Evolutionary conservation across 169 alveolate species (phyloP).

Genomic region (Cryptosporidium felis): DNA sequence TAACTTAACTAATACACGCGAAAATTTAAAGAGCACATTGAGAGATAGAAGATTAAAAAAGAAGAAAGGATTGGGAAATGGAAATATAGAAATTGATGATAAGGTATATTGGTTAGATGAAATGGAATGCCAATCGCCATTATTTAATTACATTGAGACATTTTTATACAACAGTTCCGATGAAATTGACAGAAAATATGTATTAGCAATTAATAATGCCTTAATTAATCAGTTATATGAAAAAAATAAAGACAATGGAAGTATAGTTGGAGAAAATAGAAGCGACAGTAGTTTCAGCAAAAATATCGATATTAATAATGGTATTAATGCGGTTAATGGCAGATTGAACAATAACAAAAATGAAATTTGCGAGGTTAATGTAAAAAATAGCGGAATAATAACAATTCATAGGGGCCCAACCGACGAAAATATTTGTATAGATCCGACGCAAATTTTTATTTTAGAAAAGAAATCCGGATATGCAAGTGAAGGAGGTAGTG

Average conservation of each 20-base stretch:
- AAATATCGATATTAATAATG: background rate
- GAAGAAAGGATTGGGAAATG: conserved; percentile 1
- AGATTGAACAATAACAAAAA: background rate
- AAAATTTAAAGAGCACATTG: background rate
- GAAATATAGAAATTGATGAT: background rate
- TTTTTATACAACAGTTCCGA: conserved; percentile 10
- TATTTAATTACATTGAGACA: conserved; percentile 58
- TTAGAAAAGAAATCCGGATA: conserved; percentile 61
- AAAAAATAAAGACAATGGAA: too few species aligned
- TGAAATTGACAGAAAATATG: background rate
- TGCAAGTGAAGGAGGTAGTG: conserved; percentile 64
- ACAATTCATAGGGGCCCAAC: conserved; percentile 68
- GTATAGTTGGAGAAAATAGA: background rate
- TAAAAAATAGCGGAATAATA: conserved; percentile 49
- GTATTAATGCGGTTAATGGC: background rate
- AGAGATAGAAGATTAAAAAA: conserved; percentile 2
- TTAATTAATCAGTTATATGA: conserved; percentile 9
- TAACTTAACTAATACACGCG: background rate
- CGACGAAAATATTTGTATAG: conserved; percentile 62
- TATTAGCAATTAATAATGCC: background rate
- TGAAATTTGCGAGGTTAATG: background rate
- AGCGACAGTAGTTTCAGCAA: background rate
- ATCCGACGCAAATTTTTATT: conserved; percentile 68
- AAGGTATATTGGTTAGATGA: conserved; percentile 65
- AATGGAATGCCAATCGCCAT: conserved; percentile 70